Base-by-base conservation (phyloP, 1,284 basidiomycete species). In the Apiotrichum laibachii region DNA sequence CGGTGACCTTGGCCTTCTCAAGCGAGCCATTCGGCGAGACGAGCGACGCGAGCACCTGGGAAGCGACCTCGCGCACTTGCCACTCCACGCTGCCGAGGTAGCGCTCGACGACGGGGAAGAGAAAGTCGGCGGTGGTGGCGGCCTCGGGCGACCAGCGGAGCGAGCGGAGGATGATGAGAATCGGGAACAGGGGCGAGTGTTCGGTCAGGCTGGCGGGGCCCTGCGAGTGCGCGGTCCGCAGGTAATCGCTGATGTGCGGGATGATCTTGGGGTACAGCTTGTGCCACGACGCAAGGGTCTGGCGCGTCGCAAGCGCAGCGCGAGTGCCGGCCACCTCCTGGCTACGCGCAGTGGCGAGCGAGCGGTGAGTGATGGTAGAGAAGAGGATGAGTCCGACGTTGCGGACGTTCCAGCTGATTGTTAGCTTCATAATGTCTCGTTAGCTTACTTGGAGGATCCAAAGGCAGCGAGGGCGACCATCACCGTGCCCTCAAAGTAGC, bases 331-430 rank as follows among this genome's bases (percentile, higher is more conserved):
- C 70, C 40, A 61, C 64, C 46, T 70, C 71, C 51, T 73, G 71
- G 12, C 66, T 63, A 45, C 67, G 57, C 1, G 62, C 57, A 15
- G 69, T 65, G 2, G 60, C 62, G 26, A 77, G 63, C 21, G 71
- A 71, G 15, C 75, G 70, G 49, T 73, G 69, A 2, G 75, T 66
- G 18, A 78, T 61, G 0, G 75, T 72, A 0, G 76, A 73, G 58
- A 77, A 76, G 4, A 79, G 67, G 51, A 79, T 72, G 7, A 78
- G 59, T 12, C 74, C 76, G 43, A 75, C 73, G 55, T 79, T 79
- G 9, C 75, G 66, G 1, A 79, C 76, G 52, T 75, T 77, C 77
- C 77, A 79, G 62, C 76, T 79, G 52, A 16, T 19, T 18, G 63
- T 53, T 18, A 56, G 56, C 18, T 5, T 9, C 11, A 8, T 10